Percentiles rank a stretch among this genome's conserved stretches.
Evolutionary conservation across 352 stramenopile species (phyloP).

Genomic region (Hyaloperonospora brassicae): DNA sequence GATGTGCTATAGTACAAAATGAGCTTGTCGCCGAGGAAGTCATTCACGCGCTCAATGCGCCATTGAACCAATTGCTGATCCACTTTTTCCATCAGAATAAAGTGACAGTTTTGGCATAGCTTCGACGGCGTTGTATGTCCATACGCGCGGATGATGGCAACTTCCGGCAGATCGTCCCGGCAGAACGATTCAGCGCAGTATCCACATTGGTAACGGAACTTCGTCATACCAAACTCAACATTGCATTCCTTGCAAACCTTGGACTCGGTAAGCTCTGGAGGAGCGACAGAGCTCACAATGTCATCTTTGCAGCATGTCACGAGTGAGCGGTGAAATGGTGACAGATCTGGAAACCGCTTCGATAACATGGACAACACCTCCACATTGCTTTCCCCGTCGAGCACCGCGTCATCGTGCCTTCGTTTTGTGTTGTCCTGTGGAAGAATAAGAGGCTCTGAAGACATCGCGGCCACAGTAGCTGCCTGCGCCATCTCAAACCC

Average conservation of each 20-base stretch:
- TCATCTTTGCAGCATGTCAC: conserved; percentile 62
- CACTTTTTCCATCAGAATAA: conserved; percentile 65
- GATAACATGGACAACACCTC: conserved; percentile 63
- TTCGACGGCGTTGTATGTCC: conserved; percentile 50
- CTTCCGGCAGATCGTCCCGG: conserved; percentile 54
- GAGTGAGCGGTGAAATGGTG: conserved; percentile 57
- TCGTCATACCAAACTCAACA: conserved; percentile 70
- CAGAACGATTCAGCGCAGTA: conserved; percentile 80
- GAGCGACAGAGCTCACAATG: conserved; percentile 36
- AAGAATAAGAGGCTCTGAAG: conserved; percentile 36
- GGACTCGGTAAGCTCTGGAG: conserved; percentile 50
- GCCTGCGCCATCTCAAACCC: conserved; percentile 64
- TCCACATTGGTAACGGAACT: conserved; percentile 78
- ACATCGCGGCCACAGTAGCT: conserved; percentile 51
- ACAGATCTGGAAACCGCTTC: conserved; percentile 69
- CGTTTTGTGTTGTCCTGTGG: conserved; percentile 5
- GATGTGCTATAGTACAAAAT: conserved; percentile 70
- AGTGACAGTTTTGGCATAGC: conserved; percentile 64
- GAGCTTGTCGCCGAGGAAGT: conserved; percentile 60
- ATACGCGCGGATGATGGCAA: conserved; percentile 56
- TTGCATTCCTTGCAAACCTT: conserved; percentile 67
- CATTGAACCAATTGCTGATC: conserved; percentile 74
- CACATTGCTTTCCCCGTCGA: conserved; percentile 22
- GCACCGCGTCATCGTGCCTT: conserved; percentile 3
- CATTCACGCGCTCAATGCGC: conserved; percentile 69